These are phyloP conservation scores for Astrothelium subdiscretum DNA, from an alignment of 495 filamentous ascomycete species.

Conservation along the genomic window DNA sequence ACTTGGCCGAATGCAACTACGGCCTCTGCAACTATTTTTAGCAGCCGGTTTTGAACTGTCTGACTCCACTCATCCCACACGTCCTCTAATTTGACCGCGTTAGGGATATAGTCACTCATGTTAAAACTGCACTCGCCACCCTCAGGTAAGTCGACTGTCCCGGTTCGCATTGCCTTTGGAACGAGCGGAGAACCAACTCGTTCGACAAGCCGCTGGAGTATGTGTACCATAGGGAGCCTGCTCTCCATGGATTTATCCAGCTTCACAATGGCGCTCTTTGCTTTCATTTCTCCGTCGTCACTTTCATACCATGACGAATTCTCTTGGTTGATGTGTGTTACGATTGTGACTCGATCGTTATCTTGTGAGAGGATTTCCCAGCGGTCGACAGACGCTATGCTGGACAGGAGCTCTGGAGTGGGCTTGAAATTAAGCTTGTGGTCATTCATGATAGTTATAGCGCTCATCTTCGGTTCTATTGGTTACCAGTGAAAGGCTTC, in stretches of 20 bases:
- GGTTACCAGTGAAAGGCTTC: no score
- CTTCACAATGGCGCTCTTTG: background rate
- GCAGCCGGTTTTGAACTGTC: background rate
- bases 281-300: background rate
- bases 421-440: no score
- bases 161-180: background rate
- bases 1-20: background rate
- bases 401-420: no score
- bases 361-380: background rate
- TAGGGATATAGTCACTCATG: background rate
- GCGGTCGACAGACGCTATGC: no score
- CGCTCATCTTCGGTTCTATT: no score
- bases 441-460: no score
- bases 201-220: background rate
- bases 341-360: background rate
- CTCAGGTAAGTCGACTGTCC: background rate
- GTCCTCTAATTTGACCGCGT: background rate
- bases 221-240: background rate
- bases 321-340: background rate
- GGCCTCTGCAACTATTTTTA: background rate
- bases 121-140: background rate
- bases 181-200: background rate
- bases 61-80: background rate
- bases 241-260: background rate
- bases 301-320: background rate